Base-by-base conservation (phyloP, 768 basidiomycete genomes). In the Termitomyces sp. region DNA sequence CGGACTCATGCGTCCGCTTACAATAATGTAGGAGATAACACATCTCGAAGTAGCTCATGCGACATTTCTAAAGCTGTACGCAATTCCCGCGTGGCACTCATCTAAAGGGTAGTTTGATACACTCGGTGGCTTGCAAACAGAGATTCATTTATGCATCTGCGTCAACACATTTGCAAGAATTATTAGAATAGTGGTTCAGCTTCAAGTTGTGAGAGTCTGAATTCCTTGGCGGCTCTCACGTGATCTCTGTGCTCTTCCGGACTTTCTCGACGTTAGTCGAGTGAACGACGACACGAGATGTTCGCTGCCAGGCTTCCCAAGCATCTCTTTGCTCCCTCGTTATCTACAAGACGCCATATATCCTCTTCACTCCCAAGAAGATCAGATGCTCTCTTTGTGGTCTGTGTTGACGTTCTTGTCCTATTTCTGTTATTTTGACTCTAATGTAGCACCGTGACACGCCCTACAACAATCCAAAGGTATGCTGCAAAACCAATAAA, bases 381-480 rank as follows among this genome's bases (percentile, higher is more conserved):
- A 65, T 95, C 93, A 6, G 93, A 95, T 70, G 88, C 91, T 37
- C 83, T 95, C 62, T 95, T 95, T 69, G 85, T 91, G 72, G 93
- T 95, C 63, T 57, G 91, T 85, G 37, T 37, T 52, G 6, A 64
- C 57, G 22, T 15, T 11, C 36, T 49, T 12, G 24, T 57, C 49
- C 50, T 55, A 39, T 53, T 39, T 42, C 42, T 56, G 31, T 49
- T 53, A 15, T 54, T 41, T 57, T 60, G 63, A 59, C 57, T 50
- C 63, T 57, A 53, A 61, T 55, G 58, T 61, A 98, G 95, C 96
- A 98, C 73, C 92, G 95, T 58, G 93, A 98, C 78, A 93, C 93
- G 18, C 78, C 86, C 31, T 89, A 96, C 73, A 98, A 98, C 79
- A 98, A 98, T 74, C 87, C 95, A 36, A 88, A 85, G 81, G 91